Evolutionary conservation across 306 rosid genomes (phyloP).

Genomic region (Ochetophila trinervis): DNA sequence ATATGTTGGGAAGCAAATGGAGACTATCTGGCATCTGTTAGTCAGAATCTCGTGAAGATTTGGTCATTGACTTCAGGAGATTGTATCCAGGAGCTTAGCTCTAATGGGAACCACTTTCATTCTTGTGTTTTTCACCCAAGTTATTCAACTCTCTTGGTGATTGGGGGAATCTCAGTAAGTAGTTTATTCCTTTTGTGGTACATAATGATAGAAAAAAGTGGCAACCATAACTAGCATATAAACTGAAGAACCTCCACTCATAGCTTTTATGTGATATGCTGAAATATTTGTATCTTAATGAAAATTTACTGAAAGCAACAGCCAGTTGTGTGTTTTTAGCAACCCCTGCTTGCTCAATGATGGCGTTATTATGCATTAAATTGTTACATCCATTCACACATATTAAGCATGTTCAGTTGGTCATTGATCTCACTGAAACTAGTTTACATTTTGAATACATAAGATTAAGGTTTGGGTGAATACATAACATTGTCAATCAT

Average conservation of each 20-base stretch:
- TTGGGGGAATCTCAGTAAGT: constrained; percentile 81
- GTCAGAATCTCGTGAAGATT: constrained; percentile 66
- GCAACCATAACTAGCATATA: not conserved
- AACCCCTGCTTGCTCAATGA: not conserved
- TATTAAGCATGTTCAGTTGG: not conserved
- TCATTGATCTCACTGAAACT: too few relatives aligned
- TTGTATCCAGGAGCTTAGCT: constrained; percentile 72
- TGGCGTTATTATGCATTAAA: not conserved
- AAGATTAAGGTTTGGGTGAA: too few relatives aligned
- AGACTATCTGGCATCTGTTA: constrained; percentile 74
- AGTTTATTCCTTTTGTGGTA: constrained; percentile 8
- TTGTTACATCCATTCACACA: not conserved
- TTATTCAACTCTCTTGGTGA: constrained; percentile 72
- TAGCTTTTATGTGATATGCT: too few relatives aligned
- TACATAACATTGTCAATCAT: too few relatives aligned
- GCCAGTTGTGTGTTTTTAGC: not conserved
- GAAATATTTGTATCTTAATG: too few relatives aligned
- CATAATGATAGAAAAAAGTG: not conserved
- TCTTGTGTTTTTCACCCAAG: constrained; percentile 91
- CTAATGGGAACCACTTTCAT: constrained; percentile 65
- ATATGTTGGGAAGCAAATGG: constrained; percentile 82
- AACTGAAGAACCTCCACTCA: not conserved
- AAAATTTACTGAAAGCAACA: too few relatives aligned
- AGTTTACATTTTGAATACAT: too few relatives aligned
- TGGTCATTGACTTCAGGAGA: constrained; percentile 74